phyloP scores from a whole-genome alignment of 495 filamentous ascomycete genomes.

The Penicillium lividum region DNA sequence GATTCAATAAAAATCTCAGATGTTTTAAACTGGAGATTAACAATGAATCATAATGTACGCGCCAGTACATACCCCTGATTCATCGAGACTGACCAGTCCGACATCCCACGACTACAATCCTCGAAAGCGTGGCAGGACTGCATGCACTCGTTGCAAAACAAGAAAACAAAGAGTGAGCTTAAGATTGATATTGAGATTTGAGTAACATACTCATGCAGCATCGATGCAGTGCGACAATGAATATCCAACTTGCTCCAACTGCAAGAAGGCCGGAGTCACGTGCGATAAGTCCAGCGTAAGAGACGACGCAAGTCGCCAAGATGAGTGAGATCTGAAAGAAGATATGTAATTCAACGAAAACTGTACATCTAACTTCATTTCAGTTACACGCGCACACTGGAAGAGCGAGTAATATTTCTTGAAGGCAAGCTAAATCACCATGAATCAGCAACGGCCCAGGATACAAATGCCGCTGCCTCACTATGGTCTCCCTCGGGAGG shows the following conservation, averaged over 20 bases:
- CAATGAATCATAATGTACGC: constrained; percentile 22
- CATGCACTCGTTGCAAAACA: constrained; percentile 53
- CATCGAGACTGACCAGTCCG: constrained; percentile 26
- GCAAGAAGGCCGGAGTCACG: constrained; percentile 45
- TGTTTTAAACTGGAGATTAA: background rate
- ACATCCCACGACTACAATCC: constrained; percentile 41
- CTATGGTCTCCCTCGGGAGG: constrained; percentile 29
- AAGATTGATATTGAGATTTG: background rate
- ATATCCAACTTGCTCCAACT: constrained; percentile 52
- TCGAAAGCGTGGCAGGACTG: constrained; percentile 52
- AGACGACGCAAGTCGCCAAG: constrained; percentile 44
- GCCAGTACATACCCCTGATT: constrained; percentile 14
- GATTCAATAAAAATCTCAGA: background rate
- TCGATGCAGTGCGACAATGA: constrained; percentile 43
- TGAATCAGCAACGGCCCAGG: constrained; percentile 18
- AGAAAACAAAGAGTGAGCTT: constrained; percentile 49
- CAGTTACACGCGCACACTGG: constrained; percentile 49
- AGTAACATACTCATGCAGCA: background rate
- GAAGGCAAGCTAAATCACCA: constrained; percentile 38
- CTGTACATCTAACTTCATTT: background rate
- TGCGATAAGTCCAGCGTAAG: constrained; percentile 52
- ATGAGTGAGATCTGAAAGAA: constrained; percentile 34
- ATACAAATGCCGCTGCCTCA: constrained; percentile 17
- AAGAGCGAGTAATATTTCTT: constrained; percentile 50
- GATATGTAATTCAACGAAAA: background rate